These are phyloP conservation scores for Lolium multiflorum DNA, from an alignment of 176 grass and related monocot genomes.

Conservation along the genomic window DNA sequence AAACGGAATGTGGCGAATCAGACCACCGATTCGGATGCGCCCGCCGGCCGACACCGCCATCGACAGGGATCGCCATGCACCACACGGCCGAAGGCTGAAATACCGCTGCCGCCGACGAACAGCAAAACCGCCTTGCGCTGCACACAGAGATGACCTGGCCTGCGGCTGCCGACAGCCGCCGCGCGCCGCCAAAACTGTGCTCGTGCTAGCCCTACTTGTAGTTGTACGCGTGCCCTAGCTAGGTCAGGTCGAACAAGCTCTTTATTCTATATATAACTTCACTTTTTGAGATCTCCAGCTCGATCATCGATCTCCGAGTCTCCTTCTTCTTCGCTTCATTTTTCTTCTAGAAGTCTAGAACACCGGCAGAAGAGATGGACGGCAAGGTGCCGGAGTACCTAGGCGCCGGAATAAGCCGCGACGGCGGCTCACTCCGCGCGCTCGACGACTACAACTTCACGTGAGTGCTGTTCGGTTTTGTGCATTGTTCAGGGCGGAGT, in stretches of 20 bases:
- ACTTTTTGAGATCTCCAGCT: background rate
- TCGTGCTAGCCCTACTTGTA: background rate
- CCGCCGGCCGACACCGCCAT: background rate
- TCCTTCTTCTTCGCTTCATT: background rate
- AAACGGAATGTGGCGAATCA: background rate
- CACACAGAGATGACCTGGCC: background rate
- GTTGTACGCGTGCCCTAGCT: background rate
- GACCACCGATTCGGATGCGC: conserved; percentile 30
- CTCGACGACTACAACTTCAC: conserved; percentile 1
- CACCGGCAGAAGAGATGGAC: background rate
- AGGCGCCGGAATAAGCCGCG: background rate
- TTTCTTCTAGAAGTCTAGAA: background rate
- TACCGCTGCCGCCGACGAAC: background rate
- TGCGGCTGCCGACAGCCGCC: background rate
- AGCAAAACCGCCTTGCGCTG: background rate
- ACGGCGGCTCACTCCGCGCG: background rate
- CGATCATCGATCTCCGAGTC: background rate
- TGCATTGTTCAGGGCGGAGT: background rate
- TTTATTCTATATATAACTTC: background rate
- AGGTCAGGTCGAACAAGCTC: background rate
- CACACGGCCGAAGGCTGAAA: background rate
- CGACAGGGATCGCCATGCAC: background rate
- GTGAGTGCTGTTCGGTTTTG: background rate
- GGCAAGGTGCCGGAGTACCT: conserved; percentile 1
- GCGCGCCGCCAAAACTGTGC: background rate